These are phyloP conservation scores for Lagenaria siceraria DNA, from an alignment of 306 rosid species.

Conservation along the genomic window DNA sequence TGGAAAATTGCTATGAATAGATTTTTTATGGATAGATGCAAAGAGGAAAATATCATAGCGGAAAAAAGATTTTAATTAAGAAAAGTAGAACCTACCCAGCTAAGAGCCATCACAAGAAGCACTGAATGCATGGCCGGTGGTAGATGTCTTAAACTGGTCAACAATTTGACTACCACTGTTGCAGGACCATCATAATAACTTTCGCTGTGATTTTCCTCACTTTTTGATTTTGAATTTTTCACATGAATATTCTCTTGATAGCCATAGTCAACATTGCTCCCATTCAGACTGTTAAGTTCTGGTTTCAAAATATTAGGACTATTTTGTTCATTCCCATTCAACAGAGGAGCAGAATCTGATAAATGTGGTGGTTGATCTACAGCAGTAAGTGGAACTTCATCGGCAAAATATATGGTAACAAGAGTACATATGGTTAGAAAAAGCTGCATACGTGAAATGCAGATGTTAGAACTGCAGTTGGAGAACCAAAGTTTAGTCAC, in stretches of 20 bases:
- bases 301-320: constrained; percentile 32
- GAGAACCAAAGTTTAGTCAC: not conserved
- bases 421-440: constrained; percentile 74
- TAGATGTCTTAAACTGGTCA: constrained; percentile 91
- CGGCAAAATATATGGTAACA: constrained; percentile 79
- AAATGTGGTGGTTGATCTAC: constrained; percentile 28
- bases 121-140: constrained; percentile 98
- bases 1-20: not conserved
- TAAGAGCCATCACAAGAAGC: constrained; percentile 92
- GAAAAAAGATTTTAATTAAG: not conserved
- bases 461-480: constrained; percentile 13
- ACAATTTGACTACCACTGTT: constrained; percentile 77
- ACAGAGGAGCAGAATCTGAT: constrained; percentile 80
- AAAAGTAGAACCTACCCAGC: constrained; percentile 56
- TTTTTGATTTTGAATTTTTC: constrained; percentile 25
- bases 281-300: constrained; percentile 23
- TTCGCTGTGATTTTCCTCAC: constrained; percentile 41
- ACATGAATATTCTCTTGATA: constrained; percentile 23
- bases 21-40: not conserved
- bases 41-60: not conserved
- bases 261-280: constrained; percentile 19
- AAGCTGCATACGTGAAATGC: constrained; percentile 40
- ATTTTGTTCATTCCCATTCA: constrained; percentile 51
- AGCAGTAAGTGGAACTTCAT: constrained; percentile 73
- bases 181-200: constrained; percentile 71